Base-by-base conservation (phyloP, 768 basidiomycete species). In the Mycena rosella region DNA sequence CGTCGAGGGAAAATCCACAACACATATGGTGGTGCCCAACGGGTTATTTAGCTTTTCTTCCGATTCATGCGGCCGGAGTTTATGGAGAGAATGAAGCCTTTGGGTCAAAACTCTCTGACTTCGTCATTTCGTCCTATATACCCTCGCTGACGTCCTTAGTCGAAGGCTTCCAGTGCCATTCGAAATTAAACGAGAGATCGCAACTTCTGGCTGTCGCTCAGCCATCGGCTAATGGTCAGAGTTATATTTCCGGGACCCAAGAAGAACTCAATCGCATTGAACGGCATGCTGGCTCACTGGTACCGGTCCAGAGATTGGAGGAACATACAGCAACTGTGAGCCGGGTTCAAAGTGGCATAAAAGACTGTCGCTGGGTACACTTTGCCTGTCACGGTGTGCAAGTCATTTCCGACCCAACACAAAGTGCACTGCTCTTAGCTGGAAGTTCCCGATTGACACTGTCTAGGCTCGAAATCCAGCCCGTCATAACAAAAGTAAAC, bases 1-100 rank as follows among this genome's bases (percentile, higher is more conserved):
- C 38, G 15, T 11, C 54, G 4, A 56, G 2, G 18, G 18, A 2
- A 14, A 42, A 56, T 42, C 26, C 34, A 1, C 26, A n/a, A 29
- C 56, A 20, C 11, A n/a, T 57, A 7, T 57, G 56, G 56, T 57
- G 56, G 56, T 57, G 56, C 18, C 56, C 42, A n/a, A 57, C 56
- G 2, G 56, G 56, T 13, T 27, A 40, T n/a, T n/a, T 57, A 9
- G 27, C 56, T 22, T 57, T 32, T 45, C 36, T 57, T 2, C 56
- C 56, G 4, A 38, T 57, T 13, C 56, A 56, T 56, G 54, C 54
- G 18, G 54, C 54, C 18, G 54, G 54, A 5, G 18, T 42, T 20
- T 56, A 56, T 45, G 56, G 56, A 3, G 18, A 57, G 5, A 8
- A 57, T 32, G 42, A 45, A 11, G 2, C 42, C 9, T 30, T 57